A percentile compares a stretch with the other conserved stretches of the same genome.
phyloP scores from a whole-genome alignment of 2,329 filamentous ascomycete genomes.

The Pyrenophora teres region DNA sequence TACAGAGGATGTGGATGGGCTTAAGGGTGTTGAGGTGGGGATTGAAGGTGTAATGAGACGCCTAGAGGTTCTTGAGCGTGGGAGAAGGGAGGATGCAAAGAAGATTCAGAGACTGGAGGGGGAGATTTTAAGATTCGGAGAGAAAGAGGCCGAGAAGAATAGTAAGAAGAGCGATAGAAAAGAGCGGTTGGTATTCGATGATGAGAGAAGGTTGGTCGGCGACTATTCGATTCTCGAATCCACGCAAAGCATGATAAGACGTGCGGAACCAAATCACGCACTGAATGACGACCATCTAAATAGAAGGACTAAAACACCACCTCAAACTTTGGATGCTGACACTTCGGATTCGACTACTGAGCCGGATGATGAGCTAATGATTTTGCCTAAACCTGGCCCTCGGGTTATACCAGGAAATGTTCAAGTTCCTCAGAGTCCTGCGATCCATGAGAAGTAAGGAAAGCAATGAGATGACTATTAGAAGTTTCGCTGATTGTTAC shows the following conservation, averaged over 20 bases:
- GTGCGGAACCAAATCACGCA: no score
- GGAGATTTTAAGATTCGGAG: constrained; percentile 12
- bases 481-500: constrained; percentile 2
- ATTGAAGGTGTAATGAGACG: constrained; percentile 12
- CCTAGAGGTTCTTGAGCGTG: constrained; percentile 20
- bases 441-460: constrained; percentile 4
- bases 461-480: neutral
- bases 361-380: constrained; percentile 13
- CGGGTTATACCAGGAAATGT: neutral
- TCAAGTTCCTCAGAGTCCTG: constrained; percentile 9
- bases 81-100: constrained; percentile 10
- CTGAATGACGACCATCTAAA: no score
- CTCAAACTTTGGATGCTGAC: neutral
- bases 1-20: constrained; percentile 13
- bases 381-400: neutral
- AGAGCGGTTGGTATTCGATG: neutral
- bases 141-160: neutral
- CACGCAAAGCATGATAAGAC: no score
- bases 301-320: neutral
- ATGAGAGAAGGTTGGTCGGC: no score
- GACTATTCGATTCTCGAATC: no score
- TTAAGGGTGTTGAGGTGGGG: constrained; percentile 2
- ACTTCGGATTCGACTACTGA: constrained; percentile 6
- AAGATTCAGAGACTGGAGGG: constrained; percentile 14
- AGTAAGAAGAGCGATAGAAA: neutral